Percentiles rank a stretch among this genome's conserved stretches.
Conservation (phyloP, 495 filamentous ascomycete genomes). For the Penicillium mononematosum region DNA sequence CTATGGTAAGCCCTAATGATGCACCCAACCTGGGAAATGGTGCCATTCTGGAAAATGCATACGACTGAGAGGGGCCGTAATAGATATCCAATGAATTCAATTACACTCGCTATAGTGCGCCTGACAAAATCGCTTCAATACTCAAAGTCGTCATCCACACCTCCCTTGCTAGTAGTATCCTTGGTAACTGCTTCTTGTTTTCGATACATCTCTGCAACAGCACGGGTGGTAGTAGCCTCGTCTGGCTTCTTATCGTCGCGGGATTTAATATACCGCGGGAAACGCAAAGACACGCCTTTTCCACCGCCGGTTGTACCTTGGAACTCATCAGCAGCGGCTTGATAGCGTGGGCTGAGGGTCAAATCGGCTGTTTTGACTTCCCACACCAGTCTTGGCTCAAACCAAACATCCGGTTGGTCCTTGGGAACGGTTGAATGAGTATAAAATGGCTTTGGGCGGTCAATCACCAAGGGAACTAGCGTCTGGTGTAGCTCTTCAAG, state of each 20-base stretch:
- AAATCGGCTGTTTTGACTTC: slow-evolving; percentile 96
- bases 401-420: slow-evolving; percentile 97
- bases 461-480: slow-evolving; percentile 72
- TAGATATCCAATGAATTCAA: slow-evolving; percentile 7
- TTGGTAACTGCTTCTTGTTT: slow-evolving; percentile 83
- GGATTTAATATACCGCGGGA: slow-evolving; percentile 86
- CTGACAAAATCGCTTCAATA: slow-evolving; percentile 55
- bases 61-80: not conserved
- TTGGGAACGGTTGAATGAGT: slow-evolving; percentile 76
- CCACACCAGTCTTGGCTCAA: slow-evolving; percentile 92
- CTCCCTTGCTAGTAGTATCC: slow-evolving; percentile 63
- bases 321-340: slow-evolving; percentile 68
- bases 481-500: slow-evolving; percentile 77
- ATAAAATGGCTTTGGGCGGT: slow-evolving; percentile 92
- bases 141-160: slow-evolving; percentile 97
- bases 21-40: slow-evolving; percentile 10
- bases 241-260: slow-evolving; percentile 95
- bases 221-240: slow-evolving; percentile 76
- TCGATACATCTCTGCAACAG: slow-evolving; percentile 94
- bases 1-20: slow-evolving; percentile 10
- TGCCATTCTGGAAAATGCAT: slow-evolving; percentile 4
- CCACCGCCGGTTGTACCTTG: slow-evolving; percentile 55
- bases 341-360: slow-evolving; percentile 87
- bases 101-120: slow-evolving; percentile 8
- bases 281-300: slow-evolving; percentile 85